Conservation (phyloP, 768 basidiomycete species). For the Sutorius australiensis region DNA sequence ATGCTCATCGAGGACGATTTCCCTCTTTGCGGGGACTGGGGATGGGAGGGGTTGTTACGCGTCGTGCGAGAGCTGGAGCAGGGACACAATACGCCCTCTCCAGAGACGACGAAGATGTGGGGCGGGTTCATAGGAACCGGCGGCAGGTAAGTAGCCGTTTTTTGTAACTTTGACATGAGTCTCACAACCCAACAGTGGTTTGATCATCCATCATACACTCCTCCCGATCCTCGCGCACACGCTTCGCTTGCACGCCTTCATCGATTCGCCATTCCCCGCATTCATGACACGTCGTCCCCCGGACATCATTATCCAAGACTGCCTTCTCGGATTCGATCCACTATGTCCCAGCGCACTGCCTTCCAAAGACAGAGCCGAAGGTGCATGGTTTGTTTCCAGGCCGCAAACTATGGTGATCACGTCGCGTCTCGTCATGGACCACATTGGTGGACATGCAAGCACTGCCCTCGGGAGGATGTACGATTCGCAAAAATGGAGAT, state of each 20-base stretch:
- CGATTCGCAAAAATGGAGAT: conserved; percentile 38
- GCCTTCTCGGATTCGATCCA: conserved; percentile 37
- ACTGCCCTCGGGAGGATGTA: conserved; percentile 31
- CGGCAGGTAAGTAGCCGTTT: conserved; percentile 29
- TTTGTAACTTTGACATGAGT: background rate
- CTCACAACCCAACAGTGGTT: conserved; percentile 28
- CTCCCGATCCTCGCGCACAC: conserved; percentile 33
- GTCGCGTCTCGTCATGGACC: conserved; percentile 41
- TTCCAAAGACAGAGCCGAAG: conserved; percentile 1
- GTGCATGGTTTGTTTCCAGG: conserved; percentile 9
- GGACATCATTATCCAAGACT: conserved; percentile 42
- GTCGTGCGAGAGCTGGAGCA: conserved; percentile 33
- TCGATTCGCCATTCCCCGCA: conserved; percentile 25
- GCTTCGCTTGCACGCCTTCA: conserved; percentile 32
- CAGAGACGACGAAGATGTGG: conserved; percentile 20
- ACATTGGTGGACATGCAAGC: conserved; percentile 38
- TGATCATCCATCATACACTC: conserved; percentile 38
- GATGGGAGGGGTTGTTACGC: conserved; percentile 30
- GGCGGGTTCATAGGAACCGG: conserved; percentile 42
- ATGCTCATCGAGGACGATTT: conserved; percentile 46
- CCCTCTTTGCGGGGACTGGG: conserved; percentile 37
- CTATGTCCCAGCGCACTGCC: conserved; percentile 29
- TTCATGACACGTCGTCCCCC: conserved; percentile 32
- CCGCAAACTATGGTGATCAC: conserved; percentile 36
- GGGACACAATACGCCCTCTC: conserved; percentile 12